Base-by-base conservation (phyloP, 306 rosid species). In the Lotus japonicus region DNA sequence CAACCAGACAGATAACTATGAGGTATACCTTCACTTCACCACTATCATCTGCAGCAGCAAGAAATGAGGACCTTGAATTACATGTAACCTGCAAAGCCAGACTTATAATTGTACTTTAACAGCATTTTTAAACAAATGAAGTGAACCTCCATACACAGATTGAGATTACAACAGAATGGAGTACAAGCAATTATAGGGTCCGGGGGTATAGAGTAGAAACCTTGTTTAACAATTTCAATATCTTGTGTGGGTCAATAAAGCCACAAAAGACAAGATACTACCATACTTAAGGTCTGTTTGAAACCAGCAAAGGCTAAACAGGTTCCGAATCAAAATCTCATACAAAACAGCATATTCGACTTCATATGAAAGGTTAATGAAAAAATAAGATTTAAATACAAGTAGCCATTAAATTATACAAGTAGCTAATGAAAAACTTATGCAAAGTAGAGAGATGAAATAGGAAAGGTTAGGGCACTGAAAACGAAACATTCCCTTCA, bases 11-110 rank as follows among this genome's bases (percentile, higher is more conserved):
- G 46, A 68, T 45, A 59, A 58, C 72, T 59, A 43, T 9, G 51
- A 63, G 43, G 53, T 70, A 79, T 77, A 92, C 98, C 92, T 92
- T 92, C 65, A 92, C 82, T 78, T 92, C 97, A 36, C 98, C 98
- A 4, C 89, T 73, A 75, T 92, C 98, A 49, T 92, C 98, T 13
- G 98, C 89, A 42, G 98, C 95, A 74, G 98, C 98, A 61, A 92
- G 92, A 82, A 89, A 92, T 43, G 97, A 81, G 26, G 95, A 82
- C 71, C 66, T 86, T 17, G 85, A 78, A 84, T 79, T 86, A 83
- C 97, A 89, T 14, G 79, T 74, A 84, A 92, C 81, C 98, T 92
- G 82, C 79, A 81, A 11, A 64, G 64, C 38, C 77, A 56, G 54
- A 64, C 57, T 41, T 6, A 74, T 57, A 61, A 23, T 56, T 66